These are phyloP conservation scores for Colletotrichum tropicicola DNA, from an alignment of 2,329 filamentous ascomycete species.

Conservation along the genomic window DNA sequence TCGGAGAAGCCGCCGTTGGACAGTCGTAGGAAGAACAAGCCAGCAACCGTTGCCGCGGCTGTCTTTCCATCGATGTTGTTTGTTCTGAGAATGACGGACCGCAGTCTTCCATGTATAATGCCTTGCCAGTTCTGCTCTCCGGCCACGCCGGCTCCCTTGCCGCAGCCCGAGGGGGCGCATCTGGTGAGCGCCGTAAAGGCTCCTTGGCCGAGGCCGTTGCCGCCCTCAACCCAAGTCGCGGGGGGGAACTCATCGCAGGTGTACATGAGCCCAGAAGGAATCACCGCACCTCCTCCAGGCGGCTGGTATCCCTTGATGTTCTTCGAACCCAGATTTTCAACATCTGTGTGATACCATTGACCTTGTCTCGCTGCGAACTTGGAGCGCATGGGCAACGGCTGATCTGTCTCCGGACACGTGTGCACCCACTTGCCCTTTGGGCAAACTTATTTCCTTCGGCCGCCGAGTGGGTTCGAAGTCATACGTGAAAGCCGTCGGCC, in stretches of 20 bases:
- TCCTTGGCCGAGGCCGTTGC: not conserved
- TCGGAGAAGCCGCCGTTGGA: constrained; percentile 6
- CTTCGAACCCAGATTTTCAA: not conserved
- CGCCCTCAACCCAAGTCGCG: constrained; percentile 8
- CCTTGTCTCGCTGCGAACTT: not conserved
- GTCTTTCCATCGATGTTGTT: not conserved
- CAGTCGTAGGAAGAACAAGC: constrained; percentile 6
- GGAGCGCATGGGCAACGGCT: not conserved
- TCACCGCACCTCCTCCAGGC: not conserved
- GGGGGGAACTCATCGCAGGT: constrained; percentile 19
- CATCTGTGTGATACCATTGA: constrained; percentile 3
- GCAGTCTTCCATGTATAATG: not conserved
- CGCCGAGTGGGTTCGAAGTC: constrained; percentile 1
- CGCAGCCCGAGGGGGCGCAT: not conserved
- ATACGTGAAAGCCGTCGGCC: constrained; percentile 8
- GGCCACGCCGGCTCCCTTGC: not conserved
- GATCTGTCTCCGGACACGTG: not conserved
- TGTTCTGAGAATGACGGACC: not conserved
- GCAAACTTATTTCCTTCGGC: not conserved
- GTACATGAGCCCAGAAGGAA: constrained; percentile 5
- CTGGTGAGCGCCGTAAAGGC: not conserved
- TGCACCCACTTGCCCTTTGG: not conserved
- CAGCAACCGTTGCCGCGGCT: too few relatives aligned
- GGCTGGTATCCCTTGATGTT: not conserved
- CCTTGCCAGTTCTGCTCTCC: constrained; percentile 7